phyloP scores from a whole-genome alignment of 768 basidiomycete genomes.

The Cubamyces sp. region DNA sequence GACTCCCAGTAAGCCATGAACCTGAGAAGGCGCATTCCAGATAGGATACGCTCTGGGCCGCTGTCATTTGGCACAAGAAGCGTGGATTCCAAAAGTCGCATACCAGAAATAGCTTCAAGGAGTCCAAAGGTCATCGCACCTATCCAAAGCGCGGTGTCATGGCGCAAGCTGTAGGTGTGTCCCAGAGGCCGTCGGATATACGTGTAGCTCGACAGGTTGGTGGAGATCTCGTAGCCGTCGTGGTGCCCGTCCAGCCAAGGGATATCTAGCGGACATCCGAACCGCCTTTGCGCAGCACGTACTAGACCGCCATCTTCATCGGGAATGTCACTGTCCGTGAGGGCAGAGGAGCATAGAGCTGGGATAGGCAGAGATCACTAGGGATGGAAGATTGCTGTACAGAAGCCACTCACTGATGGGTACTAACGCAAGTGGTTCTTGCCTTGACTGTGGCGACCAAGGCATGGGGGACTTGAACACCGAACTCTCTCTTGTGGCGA shows the following conservation, averaged over 20 bases:
- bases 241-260: slow-evolving; percentile 5
- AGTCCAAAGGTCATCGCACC: neutral
- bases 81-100: neutral
- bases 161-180: neutral
- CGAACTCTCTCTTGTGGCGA: neutral
- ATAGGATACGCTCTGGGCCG: neutral
- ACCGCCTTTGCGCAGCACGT: neutral
- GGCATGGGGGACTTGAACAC: neutral
- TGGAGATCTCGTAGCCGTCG: neutral
- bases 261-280: neutral
- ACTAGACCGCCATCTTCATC: neutral
- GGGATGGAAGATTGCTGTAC: neutral
- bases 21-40: neutral
- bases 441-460: neutral
- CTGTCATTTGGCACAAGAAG: neutral
- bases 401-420: neutral
- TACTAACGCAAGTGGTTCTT: neutral
- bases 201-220: neutral
- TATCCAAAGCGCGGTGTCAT: neutral
- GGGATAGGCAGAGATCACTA: neutral
- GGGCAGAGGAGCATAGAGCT: neutral
- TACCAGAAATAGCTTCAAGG: neutral
- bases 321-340: neutral
- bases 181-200: neutral
- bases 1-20: neutral